Base-by-base conservation (phyloP, 306 rosid genomes). In the Cucumis cinereus region DNA sequence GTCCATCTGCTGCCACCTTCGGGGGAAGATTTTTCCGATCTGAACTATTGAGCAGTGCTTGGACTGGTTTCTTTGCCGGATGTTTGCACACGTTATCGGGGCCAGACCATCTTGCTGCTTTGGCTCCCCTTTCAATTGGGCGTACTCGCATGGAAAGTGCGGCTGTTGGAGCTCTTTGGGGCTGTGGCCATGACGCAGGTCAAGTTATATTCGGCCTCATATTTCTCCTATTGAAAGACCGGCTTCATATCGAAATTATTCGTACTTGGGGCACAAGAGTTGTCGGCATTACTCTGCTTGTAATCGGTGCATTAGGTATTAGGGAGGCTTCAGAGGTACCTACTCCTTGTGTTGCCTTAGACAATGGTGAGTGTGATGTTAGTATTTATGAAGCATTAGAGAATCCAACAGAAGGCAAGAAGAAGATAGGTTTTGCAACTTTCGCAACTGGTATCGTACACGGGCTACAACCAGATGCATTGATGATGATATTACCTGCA, bases 91-190 rank as follows among this genome's bases (percentile, higher is more conserved):
- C 98, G 13, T 79, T 93, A 82, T 93, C 98, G 5, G 97, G 98
- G 66, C 98, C 98, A 4, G 98, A 93, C 77, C 98, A 93, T 82
- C 98, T 93, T 66, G 98, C 97, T 33, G 98, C 98, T 49, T 79
- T 93, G 88, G 98, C 98, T 83, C 98, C 98, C 4, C 88, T 93
- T 59, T 93, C 97, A 14, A 93, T 93, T 57, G 98, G 98, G 4
- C 89, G 96, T 53, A 81, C 90, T 73, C 87, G 93, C 74, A 82
- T 91, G 81, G 98, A 93, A 85, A 91, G 96, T 82, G 98, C 98
- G 68, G 87, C 93, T 10, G 93, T 93, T 14, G 98, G 98, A 81
- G 98, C 98, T 74, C 97, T 93, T 47, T 93, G 97, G 98, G 98
- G 98, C 33, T 89, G 96, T 75, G 98, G 98, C 78, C 97, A 91